A percentile compares a stretch with the other conserved stretches of the same genome.
Conservation (phyloP, 768 basidiomycete genomes). For the Rhodocollybia butyracea region DNA sequence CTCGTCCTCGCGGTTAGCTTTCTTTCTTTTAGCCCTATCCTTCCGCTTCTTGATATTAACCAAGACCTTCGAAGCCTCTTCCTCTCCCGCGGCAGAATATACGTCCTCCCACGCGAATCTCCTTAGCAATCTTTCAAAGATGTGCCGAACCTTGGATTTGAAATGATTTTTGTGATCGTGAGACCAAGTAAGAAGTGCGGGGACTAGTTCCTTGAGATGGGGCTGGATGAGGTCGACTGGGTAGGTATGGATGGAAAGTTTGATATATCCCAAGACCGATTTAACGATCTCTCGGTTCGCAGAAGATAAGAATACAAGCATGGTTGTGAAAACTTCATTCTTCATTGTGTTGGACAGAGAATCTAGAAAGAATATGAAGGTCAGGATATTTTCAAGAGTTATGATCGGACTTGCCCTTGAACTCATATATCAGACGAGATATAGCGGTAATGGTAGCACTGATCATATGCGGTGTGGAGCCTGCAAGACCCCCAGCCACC, state of each 20-base stretch:
- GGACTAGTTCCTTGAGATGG: constrained; percentile 74
- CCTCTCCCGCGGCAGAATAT: constrained; percentile 67
- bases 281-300: constrained; percentile 98
- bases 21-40: constrained; percentile 89
- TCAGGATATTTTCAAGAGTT: not conserved
- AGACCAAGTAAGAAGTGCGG: constrained; percentile 85
- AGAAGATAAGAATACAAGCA: constrained; percentile 88
- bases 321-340: constrained; percentile 79
- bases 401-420: constrained; percentile 61
- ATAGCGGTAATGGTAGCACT: constrained; percentile 95
- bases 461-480: constrained; percentile 95
- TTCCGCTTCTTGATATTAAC: constrained; percentile 95
- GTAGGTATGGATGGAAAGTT: constrained; percentile 87
- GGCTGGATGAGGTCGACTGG: constrained; percentile 69
- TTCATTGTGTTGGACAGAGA: constrained; percentile 68
- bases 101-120: constrained; percentile 88
- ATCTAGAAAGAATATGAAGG: constrained; percentile 39
- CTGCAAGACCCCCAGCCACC: constrained; percentile 92
- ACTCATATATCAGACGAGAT: constrained; percentile 92
- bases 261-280: constrained; percentile 91
- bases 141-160: constrained; percentile 94
- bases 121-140: constrained; percentile 93
- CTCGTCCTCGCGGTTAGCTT: constrained; percentile 54
- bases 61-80: constrained; percentile 84
- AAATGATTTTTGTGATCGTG: constrained; percentile 99